Percentiles rank a stretch among this genome's conserved stretches.
Conservation (phyloP, 768 basidiomycete species). For the Russula sp. region DNA sequence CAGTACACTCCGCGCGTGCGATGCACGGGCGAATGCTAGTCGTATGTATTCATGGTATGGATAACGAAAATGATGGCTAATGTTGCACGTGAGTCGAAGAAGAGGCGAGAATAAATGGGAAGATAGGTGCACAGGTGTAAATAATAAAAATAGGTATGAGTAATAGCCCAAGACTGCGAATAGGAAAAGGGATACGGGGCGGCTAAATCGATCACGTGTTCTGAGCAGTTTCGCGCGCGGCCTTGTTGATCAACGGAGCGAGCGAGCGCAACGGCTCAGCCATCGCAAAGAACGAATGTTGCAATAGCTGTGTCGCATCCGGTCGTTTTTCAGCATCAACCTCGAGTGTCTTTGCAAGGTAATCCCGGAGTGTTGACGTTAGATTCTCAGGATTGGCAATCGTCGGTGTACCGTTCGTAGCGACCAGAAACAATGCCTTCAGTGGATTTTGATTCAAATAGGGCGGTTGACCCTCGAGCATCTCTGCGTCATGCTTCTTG, state of each 20-base stretch:
- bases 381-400: constrained; percentile 85
- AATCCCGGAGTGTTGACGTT: constrained; percentile 80
- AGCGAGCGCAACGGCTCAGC: constrained; percentile 88
- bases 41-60: constrained; percentile 6
- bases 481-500: constrained; percentile 51
- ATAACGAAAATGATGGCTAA: neutral
- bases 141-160: too few relatives aligned
- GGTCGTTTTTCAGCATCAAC: constrained; percentile 95
- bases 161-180: too few relatives aligned
- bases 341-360: constrained; percentile 82
- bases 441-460: constrained; percentile 95
- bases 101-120: neutral
- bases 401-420: constrained; percentile 95
- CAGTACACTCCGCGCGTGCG: too few relatives aligned
- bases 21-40: too few relatives aligned
- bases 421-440: constrained; percentile 95
- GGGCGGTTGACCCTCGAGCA: constrained; percentile 97
- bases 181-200: neutral
- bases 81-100: constrained; percentile 7
- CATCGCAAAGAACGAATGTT: constrained; percentile 87
- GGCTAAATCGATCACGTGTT: too few relatives aligned
- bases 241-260: constrained; percentile 87
- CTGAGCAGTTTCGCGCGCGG: constrained; percentile 45
- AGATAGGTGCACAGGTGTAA: neutral
- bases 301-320: constrained; percentile 72